Evolutionary conservation across 2,329 filamentous ascomycete genomes (phyloP).

Genomic region (Alternaria sp.): DNA sequence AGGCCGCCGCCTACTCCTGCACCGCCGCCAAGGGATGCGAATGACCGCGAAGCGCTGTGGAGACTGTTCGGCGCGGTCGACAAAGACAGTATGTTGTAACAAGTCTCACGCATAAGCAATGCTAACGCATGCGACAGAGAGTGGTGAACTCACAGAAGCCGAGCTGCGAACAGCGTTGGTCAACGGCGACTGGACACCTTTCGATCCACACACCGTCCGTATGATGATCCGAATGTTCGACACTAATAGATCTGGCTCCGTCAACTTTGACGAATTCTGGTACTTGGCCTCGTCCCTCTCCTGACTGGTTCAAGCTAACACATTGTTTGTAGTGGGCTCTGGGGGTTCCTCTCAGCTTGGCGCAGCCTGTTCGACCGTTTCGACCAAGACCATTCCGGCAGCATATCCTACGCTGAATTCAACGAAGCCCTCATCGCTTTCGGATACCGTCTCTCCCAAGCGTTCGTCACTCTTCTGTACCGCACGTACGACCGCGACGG

Average conservation of each 20-base stretch:
- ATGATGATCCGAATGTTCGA: constrained; percentile 99
- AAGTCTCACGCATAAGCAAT: not conserved
- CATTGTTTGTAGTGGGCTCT: constrained; percentile 67
- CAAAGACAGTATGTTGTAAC: constrained; percentile 67
- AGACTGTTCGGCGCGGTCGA: constrained; percentile 92
- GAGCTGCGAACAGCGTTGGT: constrained; percentile 91
- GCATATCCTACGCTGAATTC: constrained; percentile 86
- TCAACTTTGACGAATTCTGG: constrained; percentile 96
- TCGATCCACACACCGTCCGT: constrained; percentile 90
- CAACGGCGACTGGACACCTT: constrained; percentile 94
- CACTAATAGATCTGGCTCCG: constrained; percentile 83
- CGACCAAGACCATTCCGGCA: constrained; percentile 84
- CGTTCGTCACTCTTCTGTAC: constrained; percentile 86
- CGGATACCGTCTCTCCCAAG: constrained; percentile 84
- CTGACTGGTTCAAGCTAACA: constrained; percentile 4
- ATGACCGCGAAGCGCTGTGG: constrained; percentile 75
- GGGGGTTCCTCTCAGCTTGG: constrained; percentile 96
- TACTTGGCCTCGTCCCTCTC: constrained; percentile 27
- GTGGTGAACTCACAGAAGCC: constrained; percentile 80
- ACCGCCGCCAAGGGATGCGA: constrained; percentile 60
- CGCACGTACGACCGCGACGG: constrained; percentile 74
- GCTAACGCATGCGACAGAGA: constrained; percentile 57
- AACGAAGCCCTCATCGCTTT: constrained; percentile 88
- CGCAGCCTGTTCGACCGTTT: constrained; percentile 93
- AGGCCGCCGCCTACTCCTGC: constrained; percentile 56